Evolutionary conservation across 2,329 filamentous ascomycete genomes (phyloP), one percentile per base, ranked within the genome.

Genomic region (Mollisiaceae sp.): DNA sequence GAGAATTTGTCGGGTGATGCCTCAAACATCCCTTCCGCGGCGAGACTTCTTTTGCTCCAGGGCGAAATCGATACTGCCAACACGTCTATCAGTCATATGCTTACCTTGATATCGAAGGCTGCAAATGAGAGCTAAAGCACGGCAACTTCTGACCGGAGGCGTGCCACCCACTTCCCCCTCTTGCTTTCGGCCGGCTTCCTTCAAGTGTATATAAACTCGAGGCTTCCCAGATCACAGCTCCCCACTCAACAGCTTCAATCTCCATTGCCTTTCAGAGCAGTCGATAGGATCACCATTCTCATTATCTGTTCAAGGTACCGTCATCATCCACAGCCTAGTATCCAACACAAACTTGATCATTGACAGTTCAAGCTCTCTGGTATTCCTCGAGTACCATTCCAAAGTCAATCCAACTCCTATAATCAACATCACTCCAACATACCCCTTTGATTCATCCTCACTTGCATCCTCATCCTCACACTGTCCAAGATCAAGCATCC

Each of bases 171-270:
- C 27, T 32, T n/a, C 43, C 18, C 43, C 43, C 43, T 47, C 43
- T 20, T 9, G 8, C 43, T 22, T 47, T 47, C 43, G 3, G 43
- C 43, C 15, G 9, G n/a, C 43, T 47, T 8, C n/a, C 43, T 9
- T 47, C 15, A 18, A 47, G n/a, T 12, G 14, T 47, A 47, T 47
- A 47, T 47, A 47, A 47, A 22, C 43, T 47, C 43, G 43, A 47
- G 15, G n/a, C 20, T 3, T 2, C 43, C 43, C 43, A 22, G 43
- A n/a, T 22, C 43, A 47, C 38, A 41, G 3, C 38, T 47, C n/a
- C 15, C 3, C 15, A 14, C n/a, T 47, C 43, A 8, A 4, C 43
- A 47, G 27, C 6, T 32, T 3, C 27, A 32, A 32, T 32, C 3
- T 32, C 27, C 27, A 32, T 32, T 32, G 27, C 27, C 27, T 32